Base-by-base conservation (phyloP, 2,329 filamentous ascomycete genomes). In the Sphaceloma murrayae region DNA sequence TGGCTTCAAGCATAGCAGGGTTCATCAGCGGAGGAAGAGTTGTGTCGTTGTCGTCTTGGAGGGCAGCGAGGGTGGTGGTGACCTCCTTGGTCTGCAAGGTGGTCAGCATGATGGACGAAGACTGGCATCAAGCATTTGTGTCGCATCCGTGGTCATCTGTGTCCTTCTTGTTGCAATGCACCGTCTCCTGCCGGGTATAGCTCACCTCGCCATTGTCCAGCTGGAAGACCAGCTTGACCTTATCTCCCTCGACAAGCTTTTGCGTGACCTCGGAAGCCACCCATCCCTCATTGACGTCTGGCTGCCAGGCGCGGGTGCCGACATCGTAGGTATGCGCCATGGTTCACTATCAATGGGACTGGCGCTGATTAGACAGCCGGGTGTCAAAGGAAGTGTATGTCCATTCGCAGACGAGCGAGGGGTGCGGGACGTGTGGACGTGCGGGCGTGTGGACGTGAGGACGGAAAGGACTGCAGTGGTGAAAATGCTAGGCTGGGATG, bases 321-420 rank as follows among this genome's bases (percentile, higher is more conserved):
- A 95, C 78, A 74, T 96, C 88, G 70, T 93, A 96, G 63, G 78
- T 85, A 67, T 93, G 84, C 71, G 86, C 85, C 88, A 94, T 94
- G 67, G 62, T 56, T 48, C 18, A 18, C 18, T 17, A 11, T 22
- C 22, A 36, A 27, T n/a, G 13, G 24, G 7, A 24, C 14, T 36
- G 42, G 31, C 42, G 42, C 31, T 45, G 31, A n/a, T 24, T 13
- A 26, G 13, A 17, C 29, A 32, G 42, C 42, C 30, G 18, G 14
- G 22, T 7, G 17, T 34, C 19, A 45, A 22, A 36, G 18, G 19
- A 19, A 45, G 42, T 24, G 36, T 19, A 11, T 32, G 43, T 46
- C 29, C 34, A 42, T 46, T 36, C 45, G 34, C 30, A 30, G 26
- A 29, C 13, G 31, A 34, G 31, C 14, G 18, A 18, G 14, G 18